Evolutionary conservation across 1,139 yeast species (phyloP).

Genomic region (Pichia sp.): DNA sequence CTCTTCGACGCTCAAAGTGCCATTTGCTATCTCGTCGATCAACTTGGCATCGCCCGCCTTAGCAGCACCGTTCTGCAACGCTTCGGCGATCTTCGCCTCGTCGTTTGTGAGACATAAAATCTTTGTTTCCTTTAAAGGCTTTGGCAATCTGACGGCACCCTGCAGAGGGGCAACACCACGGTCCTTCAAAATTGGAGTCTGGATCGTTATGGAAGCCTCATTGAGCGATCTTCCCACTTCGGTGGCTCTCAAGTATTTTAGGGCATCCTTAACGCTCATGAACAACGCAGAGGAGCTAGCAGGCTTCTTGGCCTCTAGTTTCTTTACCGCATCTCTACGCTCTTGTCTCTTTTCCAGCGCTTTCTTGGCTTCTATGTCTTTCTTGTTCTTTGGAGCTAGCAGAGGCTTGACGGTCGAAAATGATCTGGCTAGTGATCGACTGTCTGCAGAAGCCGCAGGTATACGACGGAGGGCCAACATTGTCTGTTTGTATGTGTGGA

Average conservation of each 20-base stretch:
- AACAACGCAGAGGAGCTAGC: conserved; percentile 56
- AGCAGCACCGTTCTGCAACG: conserved; percentile 55
- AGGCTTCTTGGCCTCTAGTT: conserved; percentile 41
- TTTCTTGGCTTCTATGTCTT: conserved; percentile 27
- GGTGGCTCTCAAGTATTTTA: conserved; percentile 77
- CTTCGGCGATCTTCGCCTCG: conserved; percentile 47
- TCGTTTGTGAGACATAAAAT: conserved; percentile 67
- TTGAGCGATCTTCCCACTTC: conserved; percentile 78
- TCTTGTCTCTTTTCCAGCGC: conserved; percentile 22
- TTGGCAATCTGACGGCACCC: conserved; percentile 77
- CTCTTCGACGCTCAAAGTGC: conserved; percentile 41
- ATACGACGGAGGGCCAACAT: conserved; percentile 6
- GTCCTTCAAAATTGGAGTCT: conserved; percentile 67
- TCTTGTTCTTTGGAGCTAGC: conserved; percentile 24
- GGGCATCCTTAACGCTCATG: conserved; percentile 68
- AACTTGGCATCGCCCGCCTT: conserved; percentile 70
- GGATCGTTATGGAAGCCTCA: conserved; percentile 64
- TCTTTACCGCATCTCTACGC: conserved; percentile 31
- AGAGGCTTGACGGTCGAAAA: not conserved
- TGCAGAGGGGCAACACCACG: conserved; percentile 71
- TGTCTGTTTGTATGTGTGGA: not conserved
- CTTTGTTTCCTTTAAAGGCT: conserved; percentile 59
- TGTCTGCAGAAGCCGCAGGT: not conserved
- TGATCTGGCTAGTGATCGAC: conserved; percentile 6
- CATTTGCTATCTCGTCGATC: conserved; percentile 57